Conservation (phyloP, 2,329 filamentous ascomycete species). For the Alternaria sp. region DNA sequence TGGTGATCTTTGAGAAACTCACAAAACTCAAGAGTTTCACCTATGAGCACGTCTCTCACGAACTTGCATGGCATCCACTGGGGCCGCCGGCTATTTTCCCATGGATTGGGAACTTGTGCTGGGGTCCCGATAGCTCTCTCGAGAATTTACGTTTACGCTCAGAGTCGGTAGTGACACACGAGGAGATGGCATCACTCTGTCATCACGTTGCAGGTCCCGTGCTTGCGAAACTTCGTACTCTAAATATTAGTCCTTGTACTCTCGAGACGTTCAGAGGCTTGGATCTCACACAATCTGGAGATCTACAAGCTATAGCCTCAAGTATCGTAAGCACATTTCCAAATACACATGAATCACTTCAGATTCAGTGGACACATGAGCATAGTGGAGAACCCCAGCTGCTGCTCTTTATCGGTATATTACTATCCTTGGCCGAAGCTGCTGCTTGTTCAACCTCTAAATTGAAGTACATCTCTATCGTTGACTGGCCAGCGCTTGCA, state of each 20-base stretch:
- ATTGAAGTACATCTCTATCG: constrained; percentile 11
- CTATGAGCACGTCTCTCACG: constrained; percentile 14
- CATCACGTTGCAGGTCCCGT: not conserved
- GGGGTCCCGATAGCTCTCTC: constrained; percentile 1
- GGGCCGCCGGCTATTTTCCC: not conserved
- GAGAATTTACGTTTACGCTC: constrained; percentile 8
- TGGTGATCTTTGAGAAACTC: constrained; percentile 2
- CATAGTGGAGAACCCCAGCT: not conserved
- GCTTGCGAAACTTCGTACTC: not conserved
- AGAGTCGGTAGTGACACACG: not conserved
- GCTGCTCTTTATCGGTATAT: not conserved
- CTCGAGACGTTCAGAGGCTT: not conserved
- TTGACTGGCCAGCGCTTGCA: constrained; percentile 12
- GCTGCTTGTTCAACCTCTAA: not conserved
- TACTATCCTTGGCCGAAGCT: not conserved
- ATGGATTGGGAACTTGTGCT: not conserved
- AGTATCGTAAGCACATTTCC: constrained; percentile 4
- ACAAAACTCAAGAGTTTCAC: constrained; percentile 13
- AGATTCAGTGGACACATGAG: constrained; percentile 10
- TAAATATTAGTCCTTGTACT: constrained; percentile 16
- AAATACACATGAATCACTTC: constrained; percentile 4
- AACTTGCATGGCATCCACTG: not conserved
- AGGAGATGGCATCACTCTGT: constrained; percentile 6
- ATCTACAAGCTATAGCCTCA: not conserved
- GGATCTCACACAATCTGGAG: not conserved